Evolutionary conservation across 352 stramenopile species (phyloP).

Genomic region (Pelagophyceae sp.): DNA sequence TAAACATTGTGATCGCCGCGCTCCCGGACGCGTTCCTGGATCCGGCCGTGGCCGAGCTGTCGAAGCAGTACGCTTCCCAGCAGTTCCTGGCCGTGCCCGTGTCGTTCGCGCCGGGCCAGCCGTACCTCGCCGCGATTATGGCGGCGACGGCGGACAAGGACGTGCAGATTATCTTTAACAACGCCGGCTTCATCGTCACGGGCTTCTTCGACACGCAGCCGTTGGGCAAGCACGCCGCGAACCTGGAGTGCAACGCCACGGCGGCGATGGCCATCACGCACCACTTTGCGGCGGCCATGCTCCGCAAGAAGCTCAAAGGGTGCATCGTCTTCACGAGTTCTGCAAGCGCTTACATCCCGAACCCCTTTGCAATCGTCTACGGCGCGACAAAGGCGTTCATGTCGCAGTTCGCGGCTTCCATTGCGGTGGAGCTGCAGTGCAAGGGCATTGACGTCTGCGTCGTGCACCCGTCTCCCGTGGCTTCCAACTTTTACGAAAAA

Average conservation of each 20-base stretch:
- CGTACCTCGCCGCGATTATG: constrained; percentile 55
- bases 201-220: constrained; percentile 72
- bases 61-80: constrained; percentile 49
- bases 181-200: constrained; percentile 77
- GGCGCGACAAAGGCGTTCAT: constrained; percentile 72
- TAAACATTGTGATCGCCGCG: constrained; percentile 72
- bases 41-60: constrained; percentile 56
- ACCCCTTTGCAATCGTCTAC: constrained; percentile 74
- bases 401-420: constrained; percentile 48
- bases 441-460: constrained; percentile 75
- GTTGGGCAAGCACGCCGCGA: constrained; percentile 61
- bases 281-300: constrained; percentile 60
- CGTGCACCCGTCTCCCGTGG: constrained; percentile 70
- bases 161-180: constrained; percentile 69
- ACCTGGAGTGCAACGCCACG: constrained; percentile 60
- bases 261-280: constrained; percentile 62
- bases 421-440: constrained; percentile 58
- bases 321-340: constrained; percentile 77
- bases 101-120: constrained; percentile 52
- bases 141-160: constrained; percentile 65
- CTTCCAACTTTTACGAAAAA: constrained; percentile 71
- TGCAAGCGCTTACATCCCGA: constrained; percentile 70
- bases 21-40: constrained; percentile 66
- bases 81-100: constrained; percentile 60
- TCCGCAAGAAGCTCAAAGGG: constrained; percentile 49